phyloP scores from a whole-genome alignment of 192 early-diverging fungal genomes.

The Obelidium mucronatum region DNA sequence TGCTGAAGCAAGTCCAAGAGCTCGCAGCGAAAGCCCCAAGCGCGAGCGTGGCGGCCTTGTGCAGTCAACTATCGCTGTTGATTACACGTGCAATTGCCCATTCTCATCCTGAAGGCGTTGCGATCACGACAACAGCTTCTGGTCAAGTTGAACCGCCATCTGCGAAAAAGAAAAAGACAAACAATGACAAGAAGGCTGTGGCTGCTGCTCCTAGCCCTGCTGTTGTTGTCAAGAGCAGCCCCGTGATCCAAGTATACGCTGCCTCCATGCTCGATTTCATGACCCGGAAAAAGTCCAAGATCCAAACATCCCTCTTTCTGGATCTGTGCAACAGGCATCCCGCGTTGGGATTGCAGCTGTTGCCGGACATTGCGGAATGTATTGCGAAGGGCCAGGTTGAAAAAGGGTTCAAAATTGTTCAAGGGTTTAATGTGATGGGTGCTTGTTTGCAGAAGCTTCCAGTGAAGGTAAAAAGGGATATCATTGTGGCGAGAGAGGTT shows the following conservation, averaged over 20 bases:
- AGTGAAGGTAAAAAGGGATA: constrained; percentile 8
- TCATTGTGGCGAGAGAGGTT: not conserved
- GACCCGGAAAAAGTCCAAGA: constrained; percentile 73
- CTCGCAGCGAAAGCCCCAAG: constrained; percentile 67
- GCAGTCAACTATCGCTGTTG: constrained; percentile 63
- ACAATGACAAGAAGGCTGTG: constrained; percentile 53
- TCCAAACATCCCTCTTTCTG: constrained; percentile 76
- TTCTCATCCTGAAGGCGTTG: constrained; percentile 6
- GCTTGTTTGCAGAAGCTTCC: constrained; percentile 38
- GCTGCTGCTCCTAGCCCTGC: constrained; percentile 44
- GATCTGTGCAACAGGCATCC: constrained; percentile 68
- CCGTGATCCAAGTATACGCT: constrained; percentile 61
- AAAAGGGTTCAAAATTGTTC: constrained; percentile 38
- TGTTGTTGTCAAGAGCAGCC: constrained; percentile 41
- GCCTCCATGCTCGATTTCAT: constrained; percentile 74
- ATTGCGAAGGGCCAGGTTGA: constrained; percentile 19
- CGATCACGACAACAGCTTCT: not conserved
- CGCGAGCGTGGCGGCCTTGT: constrained; percentile 58
- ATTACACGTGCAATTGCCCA: constrained; percentile 43
- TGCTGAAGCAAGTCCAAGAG: constrained; percentile 75
- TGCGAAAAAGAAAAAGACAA: constrained; percentile 33
- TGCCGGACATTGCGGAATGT: constrained; percentile 55
- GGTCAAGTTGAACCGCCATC: not conserved
- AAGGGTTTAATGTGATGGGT: constrained; percentile 38
- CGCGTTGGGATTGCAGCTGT: constrained; percentile 65